Evolutionary conservation across 768 basidiomycete species (phyloP), one percentile per base, ranked within the genome.

Genomic region (Floccularia luteovirens): DNA sequence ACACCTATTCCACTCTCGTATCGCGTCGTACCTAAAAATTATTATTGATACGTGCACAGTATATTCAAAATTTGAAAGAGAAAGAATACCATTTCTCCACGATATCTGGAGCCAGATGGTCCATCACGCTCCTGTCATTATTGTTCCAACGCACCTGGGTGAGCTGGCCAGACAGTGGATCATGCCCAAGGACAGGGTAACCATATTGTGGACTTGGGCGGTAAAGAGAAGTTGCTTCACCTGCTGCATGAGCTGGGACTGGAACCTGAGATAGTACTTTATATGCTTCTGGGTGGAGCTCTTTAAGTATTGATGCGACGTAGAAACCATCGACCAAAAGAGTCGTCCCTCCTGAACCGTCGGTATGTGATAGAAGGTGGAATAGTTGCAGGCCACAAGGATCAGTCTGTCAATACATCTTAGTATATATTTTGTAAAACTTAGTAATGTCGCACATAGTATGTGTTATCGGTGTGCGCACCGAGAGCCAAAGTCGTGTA

Each of bases 301-400:
- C 72, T 36, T 77, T 76, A 16, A 98, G 70, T 40, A 88, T 69
- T 1, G 81, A 80, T 1, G 94, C 93, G 39, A 81, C 84, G 55
- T 93, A 86, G 69, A 96, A 96, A 19, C 90, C 93, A 53, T 99
- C 94, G 11, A 97, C 90, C 31, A 98, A 81, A n/a, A 97, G 72
- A 3, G 89, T 89, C 2, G 80, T 71, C 12, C 94, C 94, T 1
- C 94, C 94, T 11, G 70, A 68, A 14, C 91, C 91, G 1, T 79
- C 77, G 2, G 80, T 75, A 56, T 89, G 79, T 0, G 85, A 87
- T 25, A 97, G 78, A 31, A 97, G 72, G 60, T 99, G 96, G 66
- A 98, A 97, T 33, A 96, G 67, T 52, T 99, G 96, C 10, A 98
- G 66, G n/a, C 94, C 93, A 42, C 85, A 86, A 3, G 94, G 93